Evolutionary conservation across 176 grass and related monocot species (phyloP), one percentile per base, ranked within the genome.

Genomic region (Phyllostachys edulis): DNA sequence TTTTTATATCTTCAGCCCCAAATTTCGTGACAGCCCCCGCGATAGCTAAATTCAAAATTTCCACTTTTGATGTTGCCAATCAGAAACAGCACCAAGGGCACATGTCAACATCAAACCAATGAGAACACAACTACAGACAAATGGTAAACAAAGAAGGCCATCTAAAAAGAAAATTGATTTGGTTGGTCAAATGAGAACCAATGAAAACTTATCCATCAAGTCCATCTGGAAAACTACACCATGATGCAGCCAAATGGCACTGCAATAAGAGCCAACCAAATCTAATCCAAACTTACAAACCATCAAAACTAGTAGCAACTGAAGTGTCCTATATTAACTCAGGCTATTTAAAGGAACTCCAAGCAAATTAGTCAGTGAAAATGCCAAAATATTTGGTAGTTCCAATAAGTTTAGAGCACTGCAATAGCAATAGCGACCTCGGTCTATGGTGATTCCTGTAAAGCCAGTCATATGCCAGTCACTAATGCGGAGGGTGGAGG

Each of bases 141-240:
- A 67, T 69, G 18, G 61, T 87, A 81, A 85, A 75, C 39, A 75
- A 56, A 46, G 60, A 81, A 52, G 51, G 8, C 47, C 2, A 1
- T 60, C 46, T 59, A 27, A 81, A 59, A 63, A 42, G 29, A 63
- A 69, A 77, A 85, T 59, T 59, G 34, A 46, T 81, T 26, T 74
- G 20, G 20, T 57, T 67, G 50, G 73, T 75, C 24, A 67, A 87
- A 81, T 75, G 37, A 81, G 78, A 81, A 81, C 70, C 78, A 87
- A 59, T 38, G 37, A 81, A 81, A 67, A 68, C 78, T 23, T 81
- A 81, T 87, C 77, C 85, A 87, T 66, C 68, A 55, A 74, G 44
- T 66, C 4, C 63, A 73, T 79, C 10, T 1, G 0, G 23, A 42
- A 59, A 87, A 55, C 37, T 74, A 75, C 27, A 65, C 40, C 12